Conservation (phyloP, 2,329 filamentous ascomycete species). For the Zymoseptoria brevis region DNA sequence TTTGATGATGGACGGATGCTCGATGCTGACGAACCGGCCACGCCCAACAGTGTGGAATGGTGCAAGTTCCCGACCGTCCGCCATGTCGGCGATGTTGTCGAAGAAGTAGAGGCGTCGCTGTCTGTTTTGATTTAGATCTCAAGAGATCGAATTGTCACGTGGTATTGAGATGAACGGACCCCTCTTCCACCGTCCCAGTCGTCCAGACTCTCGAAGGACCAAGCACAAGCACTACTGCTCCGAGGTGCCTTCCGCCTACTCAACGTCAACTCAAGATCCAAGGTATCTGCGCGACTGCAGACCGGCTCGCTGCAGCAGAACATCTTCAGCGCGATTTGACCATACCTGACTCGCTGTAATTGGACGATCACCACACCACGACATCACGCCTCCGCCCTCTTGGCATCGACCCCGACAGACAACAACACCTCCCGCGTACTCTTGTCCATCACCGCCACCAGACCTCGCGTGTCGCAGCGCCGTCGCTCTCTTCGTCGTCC, state of each 20-base stretch:
- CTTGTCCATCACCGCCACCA: neutral
- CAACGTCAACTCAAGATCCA: neutral
- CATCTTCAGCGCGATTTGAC: neutral
- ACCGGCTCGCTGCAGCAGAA: neutral
- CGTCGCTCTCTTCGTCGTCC: neutral
- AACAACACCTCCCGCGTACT: neutral
- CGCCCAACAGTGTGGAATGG: constrained; percentile 44
- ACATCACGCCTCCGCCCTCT: neutral
- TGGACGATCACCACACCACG: neutral
- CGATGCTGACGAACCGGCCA: constrained; percentile 51
- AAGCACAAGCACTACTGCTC: neutral
- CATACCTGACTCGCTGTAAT: neutral
- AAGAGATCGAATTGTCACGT: neutral
- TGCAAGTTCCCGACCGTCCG: constrained; percentile 3
- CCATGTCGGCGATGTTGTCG: neutral
- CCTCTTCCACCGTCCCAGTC: neutral
- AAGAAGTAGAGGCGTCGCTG: neutral
- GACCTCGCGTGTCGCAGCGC: neutral
- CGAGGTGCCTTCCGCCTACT: neutral
- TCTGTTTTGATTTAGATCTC: neutral
- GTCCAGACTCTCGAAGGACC: neutral
- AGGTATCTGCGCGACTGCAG: neutral
- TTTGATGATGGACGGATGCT: constrained; percentile 59
- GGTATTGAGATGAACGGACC: neutral
- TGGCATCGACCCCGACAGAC: neutral